Conservation (phyloP, 352 stramenopile species). For the Pythium brachiatum region DNA sequence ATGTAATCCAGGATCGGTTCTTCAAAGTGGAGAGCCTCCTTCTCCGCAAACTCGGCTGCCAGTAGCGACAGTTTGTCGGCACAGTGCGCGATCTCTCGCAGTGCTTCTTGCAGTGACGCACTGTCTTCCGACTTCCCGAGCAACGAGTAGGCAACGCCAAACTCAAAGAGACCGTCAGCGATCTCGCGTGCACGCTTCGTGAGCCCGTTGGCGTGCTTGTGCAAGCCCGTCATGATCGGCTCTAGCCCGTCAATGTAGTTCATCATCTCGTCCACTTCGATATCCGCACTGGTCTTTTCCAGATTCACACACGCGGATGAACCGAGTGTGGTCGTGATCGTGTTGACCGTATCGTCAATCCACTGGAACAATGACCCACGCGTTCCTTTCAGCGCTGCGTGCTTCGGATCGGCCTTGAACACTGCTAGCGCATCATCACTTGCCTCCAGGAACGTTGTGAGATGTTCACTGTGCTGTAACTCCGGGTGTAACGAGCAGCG, state of each 20-base stretch:
- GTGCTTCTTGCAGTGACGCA: conserved; percentile 87
- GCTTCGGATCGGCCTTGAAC: conserved; percentile 69
- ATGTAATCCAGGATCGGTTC: conserved; percentile 97
- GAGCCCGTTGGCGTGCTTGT: conserved; percentile 92
- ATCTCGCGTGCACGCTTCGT: conserved; percentile 95
- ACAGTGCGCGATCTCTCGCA: conserved; percentile 91
- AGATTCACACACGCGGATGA: conserved; percentile 42
- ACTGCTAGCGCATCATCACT: conserved; percentile 61
- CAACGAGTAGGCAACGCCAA: conserved; percentile 94
- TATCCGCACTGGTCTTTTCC: conserved; percentile 88
- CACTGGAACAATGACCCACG: conserved; percentile 81
- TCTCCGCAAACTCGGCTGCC: conserved; percentile 90
- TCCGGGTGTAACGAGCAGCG: conserved; percentile 80
- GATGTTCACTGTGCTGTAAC: conserved; percentile 78
- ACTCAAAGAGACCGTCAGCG: conserved; percentile 95
- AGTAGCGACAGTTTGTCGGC: conserved; percentile 91
- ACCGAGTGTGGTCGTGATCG: conserved; percentile 77
- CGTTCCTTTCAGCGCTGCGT: conserved; percentile 42
- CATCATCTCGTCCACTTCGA: conserved; percentile 95
- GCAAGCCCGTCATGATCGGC: conserved; percentile 94
- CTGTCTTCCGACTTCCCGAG: conserved; percentile 94
- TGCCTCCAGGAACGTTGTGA: conserved; percentile 83
- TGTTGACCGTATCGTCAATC: conserved; percentile 83
- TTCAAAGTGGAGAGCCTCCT: conserved; percentile 92
- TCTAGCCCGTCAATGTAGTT: conserved; percentile 95